phyloP scores from a whole-genome alignment of 257 asterid genomes.

The Nemophila menziesii region DNA sequence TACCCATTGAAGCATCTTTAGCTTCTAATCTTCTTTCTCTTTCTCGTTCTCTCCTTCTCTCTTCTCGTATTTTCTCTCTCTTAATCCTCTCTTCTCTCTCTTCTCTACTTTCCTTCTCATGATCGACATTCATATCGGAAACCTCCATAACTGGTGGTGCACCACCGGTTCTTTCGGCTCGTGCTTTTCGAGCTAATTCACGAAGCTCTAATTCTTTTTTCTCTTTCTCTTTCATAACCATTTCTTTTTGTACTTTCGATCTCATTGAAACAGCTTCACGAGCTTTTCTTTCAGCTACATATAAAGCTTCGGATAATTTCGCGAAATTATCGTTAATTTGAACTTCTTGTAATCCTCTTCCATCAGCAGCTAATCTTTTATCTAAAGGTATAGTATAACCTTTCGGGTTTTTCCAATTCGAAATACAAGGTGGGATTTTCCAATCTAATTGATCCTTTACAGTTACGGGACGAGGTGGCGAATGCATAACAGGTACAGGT shows the following conservation, averaged over 20 bases:
- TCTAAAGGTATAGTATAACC: conserved; percentile 93
- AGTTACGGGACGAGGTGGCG: conserved; percentile 89
- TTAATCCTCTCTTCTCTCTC: conserved; percentile 53
- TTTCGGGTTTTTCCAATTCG: conserved; percentile 93
- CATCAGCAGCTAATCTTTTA: conserved; percentile 94
- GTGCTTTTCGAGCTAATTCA: conserved; percentile 78
- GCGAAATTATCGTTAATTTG: conserved; percentile 88
- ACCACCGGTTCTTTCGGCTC: conserved; percentile 70
- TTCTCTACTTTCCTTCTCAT: conserved; percentile 55
- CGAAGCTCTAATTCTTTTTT: conserved; percentile 74
- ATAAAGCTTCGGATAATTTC: conserved; percentile 59
- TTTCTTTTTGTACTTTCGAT: conserved; percentile 82
- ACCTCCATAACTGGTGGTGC: conserved; percentile 34
- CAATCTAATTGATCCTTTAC: conserved; percentile 91
- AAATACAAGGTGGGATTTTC: conserved; percentile 93
- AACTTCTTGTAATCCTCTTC: conserved; percentile 92
- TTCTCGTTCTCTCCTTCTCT: conserved; percentile 74
- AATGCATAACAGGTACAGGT: conserved; percentile 93
- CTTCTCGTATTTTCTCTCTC: conserved; percentile 87
- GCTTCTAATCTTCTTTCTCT: conserved; percentile 90
- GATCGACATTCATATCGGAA: conserved; percentile 44
- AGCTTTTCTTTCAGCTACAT: conserved; percentile 85
- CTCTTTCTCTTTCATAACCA: conserved; percentile 90
- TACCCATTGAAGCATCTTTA: conserved; percentile 80
- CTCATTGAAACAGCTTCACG: conserved; percentile 91